Base-by-base conservation (phyloP, 306 rosid genomes). In the Dalbergia cultrata region DNA sequence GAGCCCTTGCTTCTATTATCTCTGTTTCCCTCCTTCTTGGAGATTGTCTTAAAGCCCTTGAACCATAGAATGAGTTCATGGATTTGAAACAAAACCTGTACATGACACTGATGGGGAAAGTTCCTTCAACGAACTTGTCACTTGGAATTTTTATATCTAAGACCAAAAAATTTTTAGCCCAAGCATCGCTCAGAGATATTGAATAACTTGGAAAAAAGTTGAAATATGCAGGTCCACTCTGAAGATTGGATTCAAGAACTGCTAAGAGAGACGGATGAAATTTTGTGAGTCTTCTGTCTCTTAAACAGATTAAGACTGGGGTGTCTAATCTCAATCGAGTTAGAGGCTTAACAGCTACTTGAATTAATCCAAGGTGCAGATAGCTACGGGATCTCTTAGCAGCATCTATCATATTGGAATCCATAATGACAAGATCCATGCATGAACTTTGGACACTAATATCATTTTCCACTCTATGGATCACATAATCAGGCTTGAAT, bases 171-270 rank as follows among this genome's bases (percentile, higher is more conserved):
- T 10, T 21, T 53, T 44, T n/a, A 16, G 26, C 8, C 35, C 34
- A 9, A 70, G 3, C 44, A 52, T 71, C 49, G 13, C 0, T 0
- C 4, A 70, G 13, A 26, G 0, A 26, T 26, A 70, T 8, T 13
- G 3, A 0, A 26, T 49, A 49, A n/a, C n/a, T 70, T 3, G 75
- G 75, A 52, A 33, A 71, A 53, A 45, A 71, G 7, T 71, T 71
- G 75, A 70, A 70, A 50, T 70, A 50, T 70, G 45, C 45, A 26
- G 75, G 75, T 31, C 75, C 75, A 50, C 13, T 70, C 9, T 70
- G 62, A 14, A 70, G 60, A n/a, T 70, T 31, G 4, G 45, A 49
- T 50, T 70, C 75, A 49, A 70, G 62, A 50, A 52, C 62, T 26
- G 58, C 43, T 33, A 31, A 12, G 14, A 70, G 12, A 31, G 74